Percentiles rank a stretch among this genome's conserved stretches.
phyloP scores from a whole-genome alignment of 2,329 filamentous ascomycete species.

The Didymella keratinophila region DNA sequence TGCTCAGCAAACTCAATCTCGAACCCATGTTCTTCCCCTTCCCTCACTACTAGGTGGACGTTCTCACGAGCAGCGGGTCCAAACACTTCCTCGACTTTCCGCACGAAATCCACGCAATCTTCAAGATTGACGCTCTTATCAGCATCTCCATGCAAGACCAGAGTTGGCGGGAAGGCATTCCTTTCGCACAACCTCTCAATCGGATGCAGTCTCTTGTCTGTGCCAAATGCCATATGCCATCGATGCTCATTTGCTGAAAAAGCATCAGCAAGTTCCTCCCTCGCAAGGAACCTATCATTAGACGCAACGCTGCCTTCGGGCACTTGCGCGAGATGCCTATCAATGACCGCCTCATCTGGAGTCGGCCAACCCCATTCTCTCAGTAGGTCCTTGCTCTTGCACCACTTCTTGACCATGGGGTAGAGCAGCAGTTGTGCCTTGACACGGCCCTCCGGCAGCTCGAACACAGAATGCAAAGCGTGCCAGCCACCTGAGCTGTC shows the following conservation, averaged over 20 bases:
- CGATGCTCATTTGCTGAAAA: constrained; percentile 12
- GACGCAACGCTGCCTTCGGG: constrained; percentile 2
- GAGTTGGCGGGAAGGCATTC: constrained; percentile 1
- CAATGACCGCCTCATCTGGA: constrained; percentile 5
- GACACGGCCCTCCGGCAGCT: constrained; percentile 2
- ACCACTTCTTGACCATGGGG: constrained; percentile 18
- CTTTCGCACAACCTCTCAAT: constrained; percentile 15
- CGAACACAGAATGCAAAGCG: constrained; percentile 27
- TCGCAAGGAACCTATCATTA: background rate
- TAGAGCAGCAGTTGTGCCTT: constrained; percentile 11
- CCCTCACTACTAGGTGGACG: constrained; percentile 1
- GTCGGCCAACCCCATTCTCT: constrained; percentile 7
- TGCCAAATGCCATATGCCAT: constrained; percentile 5
- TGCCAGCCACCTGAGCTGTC: constrained; percentile 42
- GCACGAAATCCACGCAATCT: constrained; percentile 21
- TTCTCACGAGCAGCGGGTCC: background rate
- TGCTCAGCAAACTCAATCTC: constrained; percentile 15
- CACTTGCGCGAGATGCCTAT: constrained; percentile 3
- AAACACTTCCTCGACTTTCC: constrained; percentile 11
- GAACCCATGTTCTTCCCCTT: constrained; percentile 24
- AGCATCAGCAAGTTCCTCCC: constrained; percentile 8
- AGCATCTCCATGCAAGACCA: constrained; percentile 21
- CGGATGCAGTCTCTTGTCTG: constrained; percentile 12
- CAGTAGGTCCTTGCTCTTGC: constrained; percentile 13
- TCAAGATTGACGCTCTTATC: constrained; percentile 9